Conservation (phyloP, 306 rosid genomes). For the Mucuna pruriens region DNA sequence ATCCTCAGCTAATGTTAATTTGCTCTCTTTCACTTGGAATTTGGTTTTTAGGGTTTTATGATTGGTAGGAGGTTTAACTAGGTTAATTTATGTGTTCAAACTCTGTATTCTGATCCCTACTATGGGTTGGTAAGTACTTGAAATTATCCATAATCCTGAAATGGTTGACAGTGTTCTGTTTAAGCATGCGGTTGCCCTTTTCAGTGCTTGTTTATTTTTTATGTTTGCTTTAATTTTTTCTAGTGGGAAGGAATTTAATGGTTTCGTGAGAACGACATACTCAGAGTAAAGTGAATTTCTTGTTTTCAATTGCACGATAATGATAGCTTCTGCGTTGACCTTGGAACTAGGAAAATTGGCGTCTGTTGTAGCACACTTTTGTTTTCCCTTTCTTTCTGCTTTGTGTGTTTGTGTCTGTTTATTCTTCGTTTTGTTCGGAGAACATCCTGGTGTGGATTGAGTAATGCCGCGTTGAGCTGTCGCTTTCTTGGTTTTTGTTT, state of each 20-base stretch:
- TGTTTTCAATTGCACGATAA: slow-evolving; percentile 22
- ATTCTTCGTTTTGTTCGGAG: slow-evolving; percentile 11
- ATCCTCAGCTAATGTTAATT: neutral
- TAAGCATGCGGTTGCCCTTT: slow-evolving; percentile 14
- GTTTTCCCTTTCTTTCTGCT: neutral
- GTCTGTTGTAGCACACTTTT: slow-evolving; percentile 30
- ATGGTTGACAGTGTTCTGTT: slow-evolving; percentile 1
- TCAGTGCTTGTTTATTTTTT: neutral
- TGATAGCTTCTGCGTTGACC: slow-evolving; percentile 58
- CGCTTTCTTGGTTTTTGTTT: slow-evolving; percentile 34
- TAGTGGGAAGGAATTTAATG: neutral
- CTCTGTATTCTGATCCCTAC: neutral
- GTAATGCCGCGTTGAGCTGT: slow-evolving; percentile 27
- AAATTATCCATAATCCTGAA: slow-evolving; percentile 14
- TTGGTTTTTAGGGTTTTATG: slow-evolving; percentile 34
- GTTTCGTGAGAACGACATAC: slow-evolving; percentile 32
- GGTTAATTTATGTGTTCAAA: slow-evolving; percentile 25
- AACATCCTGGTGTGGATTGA: slow-evolving; percentile 21
- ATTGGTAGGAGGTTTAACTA: neutral
- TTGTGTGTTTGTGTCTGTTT: neutral
- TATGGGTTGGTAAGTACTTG: neutral
- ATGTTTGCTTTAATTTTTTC: neutral
- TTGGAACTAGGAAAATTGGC: slow-evolving; percentile 30
- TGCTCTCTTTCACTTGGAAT: neutral
- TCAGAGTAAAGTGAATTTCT: slow-evolving; percentile 15